Evolutionary conservation across 768 basidiomycete species (phyloP), one percentile per base, ranked within the genome.

Genomic region (Pisolithus sp.): DNA sequence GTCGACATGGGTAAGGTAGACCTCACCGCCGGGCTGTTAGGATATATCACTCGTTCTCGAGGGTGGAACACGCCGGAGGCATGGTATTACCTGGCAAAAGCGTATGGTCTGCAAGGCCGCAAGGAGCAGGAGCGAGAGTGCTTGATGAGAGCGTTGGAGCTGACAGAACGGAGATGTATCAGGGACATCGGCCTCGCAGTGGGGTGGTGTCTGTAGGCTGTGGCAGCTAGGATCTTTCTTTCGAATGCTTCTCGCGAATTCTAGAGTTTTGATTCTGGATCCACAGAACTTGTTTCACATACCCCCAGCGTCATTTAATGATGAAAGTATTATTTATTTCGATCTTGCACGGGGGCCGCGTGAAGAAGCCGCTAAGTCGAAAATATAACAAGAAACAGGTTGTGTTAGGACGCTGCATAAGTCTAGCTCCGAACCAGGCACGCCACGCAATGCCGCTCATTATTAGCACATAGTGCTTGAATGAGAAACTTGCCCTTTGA

Each of bases 51-150:
- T 0, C 80, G 82, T 38, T 89, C 87, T 0, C 71, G 74, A 0
- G 95, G 86, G 10, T 97, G 93, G 93, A 86, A 96, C 64, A 79
- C 88, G 2, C 81, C 93, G 0, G 95, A 98, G 65, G 94, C 89
- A 23, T 99, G 95, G 95, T 95, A 87, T 67, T 89, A 83, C 65
- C 76, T 98, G 13, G 89, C 85, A 6, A 90, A 85, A 60, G 86
- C 85, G 21, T 87, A 87, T 61, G 82, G 85, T 45, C 62, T 83
- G 57, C 90, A 89, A 60, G 85, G 79, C 2, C 77, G 85, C 47
- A 80, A 78, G 55, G 84, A 82, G 47, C 73, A 80, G 46, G 88
- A 89, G 60, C 74, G 79, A 50, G 89, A 93, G 65, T 88, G 87
- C 60, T 69, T 94, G 52, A 73, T 70, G 42, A 80, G 73, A 57